Evolutionary conservation across 2,329 filamentous ascomycete species (phyloP).

Genomic region (Aspergillus amoenus): DNA sequence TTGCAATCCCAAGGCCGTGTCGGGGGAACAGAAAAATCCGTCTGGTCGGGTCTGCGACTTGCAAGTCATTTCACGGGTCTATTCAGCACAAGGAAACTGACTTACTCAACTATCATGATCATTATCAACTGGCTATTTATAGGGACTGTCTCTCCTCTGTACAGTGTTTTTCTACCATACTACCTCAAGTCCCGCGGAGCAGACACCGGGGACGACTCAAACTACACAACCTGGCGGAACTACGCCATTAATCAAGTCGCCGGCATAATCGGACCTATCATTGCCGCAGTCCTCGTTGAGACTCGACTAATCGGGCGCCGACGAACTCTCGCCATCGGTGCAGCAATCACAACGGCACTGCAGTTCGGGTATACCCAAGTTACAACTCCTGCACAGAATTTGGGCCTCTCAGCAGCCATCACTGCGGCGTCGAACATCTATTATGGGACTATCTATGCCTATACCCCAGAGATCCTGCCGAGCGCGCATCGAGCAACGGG

Average conservation of each 20-base stretch:
- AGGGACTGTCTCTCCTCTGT: slow-evolving; percentile 83
- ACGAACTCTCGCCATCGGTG: slow-evolving; percentile 55
- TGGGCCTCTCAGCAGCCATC: slow-evolving; percentile 51
- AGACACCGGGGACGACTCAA: slow-evolving; percentile 38
- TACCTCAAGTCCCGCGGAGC: slow-evolving; percentile 61
- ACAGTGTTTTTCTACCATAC: slow-evolving; percentile 84
- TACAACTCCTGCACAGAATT: slow-evolving; percentile 47
- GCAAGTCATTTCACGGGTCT: slow-evolving; percentile 33
- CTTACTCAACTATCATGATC: slow-evolving; percentile 46
- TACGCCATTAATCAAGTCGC: slow-evolving; percentile 77
- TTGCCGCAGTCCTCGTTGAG: slow-evolving; percentile 73
- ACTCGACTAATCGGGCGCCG: slow-evolving; percentile 63
- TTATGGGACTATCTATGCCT: slow-evolving; percentile 56
- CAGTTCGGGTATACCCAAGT: slow-evolving; percentile 57
- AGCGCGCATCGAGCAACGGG: slow-evolving; percentile 53
- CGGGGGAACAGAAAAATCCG: slow-evolving; percentile 9
- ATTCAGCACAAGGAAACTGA: neutral
- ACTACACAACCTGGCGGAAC: slow-evolving; percentile 64
- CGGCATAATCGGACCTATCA: slow-evolving; percentile 72
- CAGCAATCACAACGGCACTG: slow-evolving; percentile 53
- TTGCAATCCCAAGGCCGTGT: slow-evolving; percentile 4
- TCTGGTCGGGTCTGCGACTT: slow-evolving; percentile 1
- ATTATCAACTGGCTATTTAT: slow-evolving; percentile 83
- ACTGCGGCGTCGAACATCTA: slow-evolving; percentile 56
- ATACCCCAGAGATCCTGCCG: slow-evolving; percentile 57